These are phyloP conservation scores for Leucoagaricus sp. DNA, from an alignment of 1,284 basidiomycete species.

Conservation along the genomic window DNA sequence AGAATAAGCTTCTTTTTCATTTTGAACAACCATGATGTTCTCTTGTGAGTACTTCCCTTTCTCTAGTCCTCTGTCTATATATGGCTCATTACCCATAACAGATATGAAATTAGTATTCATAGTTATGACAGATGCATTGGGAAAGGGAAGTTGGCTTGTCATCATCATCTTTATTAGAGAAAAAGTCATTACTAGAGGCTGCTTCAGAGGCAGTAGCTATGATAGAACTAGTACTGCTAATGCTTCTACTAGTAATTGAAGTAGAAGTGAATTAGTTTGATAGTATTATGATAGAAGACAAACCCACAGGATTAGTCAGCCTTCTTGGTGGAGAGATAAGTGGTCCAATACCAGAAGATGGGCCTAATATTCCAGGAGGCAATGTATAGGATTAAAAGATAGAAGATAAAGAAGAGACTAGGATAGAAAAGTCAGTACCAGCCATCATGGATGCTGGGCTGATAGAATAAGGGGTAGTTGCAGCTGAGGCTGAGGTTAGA, in stretches of 20 bases:
- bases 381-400: neutral
- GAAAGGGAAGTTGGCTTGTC: constrained; percentile 4
- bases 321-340: neutral
- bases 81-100: neutral
- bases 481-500: neutral
- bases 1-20: neutral
- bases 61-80: neutral
- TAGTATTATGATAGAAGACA: constrained; percentile 3
- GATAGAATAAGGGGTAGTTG: neutral
- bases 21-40: neutral
- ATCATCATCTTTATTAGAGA: neutral
- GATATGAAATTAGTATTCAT: neutral
- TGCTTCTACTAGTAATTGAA: neutral
- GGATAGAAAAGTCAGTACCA: neutral
- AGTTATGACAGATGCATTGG: neutral
- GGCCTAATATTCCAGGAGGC: neutral
- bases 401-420: neutral
- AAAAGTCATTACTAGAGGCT: neutral
- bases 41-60: neutral
- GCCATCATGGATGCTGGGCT: neutral
- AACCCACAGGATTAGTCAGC: constrained; percentile 6
- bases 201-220: neutral
- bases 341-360: neutral
- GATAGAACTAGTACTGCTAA: neutral
- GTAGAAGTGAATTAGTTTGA: neutral